Percentiles rank a stretch among this genome's conserved stretches.
Evolutionary conservation across 805 yeast genomes (phyloP).

Genomic region (Candida maris): DNA sequence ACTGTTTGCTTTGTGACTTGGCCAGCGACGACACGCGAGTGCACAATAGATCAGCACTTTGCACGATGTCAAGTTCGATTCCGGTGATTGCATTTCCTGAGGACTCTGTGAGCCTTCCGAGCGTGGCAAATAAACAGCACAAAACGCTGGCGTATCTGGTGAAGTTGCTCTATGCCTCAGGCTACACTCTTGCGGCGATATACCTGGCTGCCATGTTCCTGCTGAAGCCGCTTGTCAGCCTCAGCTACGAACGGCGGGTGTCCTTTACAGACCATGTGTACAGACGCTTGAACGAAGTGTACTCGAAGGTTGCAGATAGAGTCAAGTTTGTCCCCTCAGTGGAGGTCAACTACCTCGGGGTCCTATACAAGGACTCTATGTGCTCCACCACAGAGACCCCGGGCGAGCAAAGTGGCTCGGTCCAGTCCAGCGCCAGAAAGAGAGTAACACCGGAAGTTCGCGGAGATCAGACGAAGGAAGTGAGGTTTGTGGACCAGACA

Average conservation of each 20-base stretch:
- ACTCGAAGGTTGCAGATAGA: conserved; percentile 22
- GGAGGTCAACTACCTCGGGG: conserved; percentile 39
- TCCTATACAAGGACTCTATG: conserved; percentile 34
- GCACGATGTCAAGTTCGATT: conserved; percentile 13
- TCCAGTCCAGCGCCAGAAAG: not conserved
- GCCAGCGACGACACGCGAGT: too few relatives aligned
- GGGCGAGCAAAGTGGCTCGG: conserved; percentile 16
- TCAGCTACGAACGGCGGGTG: conserved; percentile 37
- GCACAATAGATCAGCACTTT: too few relatives aligned
- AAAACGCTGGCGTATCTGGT: conserved; percentile 28
- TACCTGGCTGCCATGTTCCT: conserved; percentile 32
- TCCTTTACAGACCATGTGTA: conserved; percentile 31
- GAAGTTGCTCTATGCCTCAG: conserved; percentile 34
- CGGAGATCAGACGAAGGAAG: conserved; percentile 17
- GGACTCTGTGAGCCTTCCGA: conserved; percentile 11
- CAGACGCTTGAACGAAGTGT: conserved; percentile 27
- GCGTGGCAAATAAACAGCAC: conserved; percentile 16
- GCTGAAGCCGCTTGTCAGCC: conserved; percentile 39
- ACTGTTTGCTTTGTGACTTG: too few relatives aligned
- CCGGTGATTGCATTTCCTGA: conserved; percentile 35
- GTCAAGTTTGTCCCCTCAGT: conserved; percentile 37
- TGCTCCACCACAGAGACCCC: conserved; percentile 22
- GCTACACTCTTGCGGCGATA: conserved; percentile 29
- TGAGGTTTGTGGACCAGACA: conserved; percentile 24
- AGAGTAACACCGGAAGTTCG: conserved; percentile 1